Evolutionary conservation across 1,284 basidiomycete species (phyloP).

Genomic region (Irpex lacteus): DNA sequence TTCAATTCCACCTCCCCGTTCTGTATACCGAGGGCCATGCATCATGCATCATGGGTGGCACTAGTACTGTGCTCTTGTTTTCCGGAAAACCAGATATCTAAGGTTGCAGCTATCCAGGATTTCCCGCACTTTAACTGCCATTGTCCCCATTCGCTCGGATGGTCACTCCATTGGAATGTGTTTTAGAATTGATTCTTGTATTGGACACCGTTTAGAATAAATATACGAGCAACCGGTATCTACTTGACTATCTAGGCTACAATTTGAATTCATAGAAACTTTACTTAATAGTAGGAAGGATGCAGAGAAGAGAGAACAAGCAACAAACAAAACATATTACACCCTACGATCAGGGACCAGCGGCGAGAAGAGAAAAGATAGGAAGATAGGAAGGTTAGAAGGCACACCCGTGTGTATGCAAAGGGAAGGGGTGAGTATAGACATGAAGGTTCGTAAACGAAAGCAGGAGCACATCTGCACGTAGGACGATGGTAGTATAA

Average conservation of each 20-base stretch:
- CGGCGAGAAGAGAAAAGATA: not conserved
- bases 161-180: too few species aligned
- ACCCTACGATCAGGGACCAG: not conserved
- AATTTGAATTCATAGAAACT: slow-evolving; percentile 7
- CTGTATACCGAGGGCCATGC: too few species aligned
- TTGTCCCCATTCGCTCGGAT: too few species aligned
- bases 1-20: too few species aligned
- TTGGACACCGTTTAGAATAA: slow-evolving; percentile 2
- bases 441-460: slow-evolving; percentile 1
- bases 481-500: slow-evolving; percentile 15
- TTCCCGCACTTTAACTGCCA: too few species aligned
- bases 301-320: slow-evolving; percentile 1
- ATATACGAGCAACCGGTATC: slow-evolving; percentile 12
- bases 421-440: not conserved
- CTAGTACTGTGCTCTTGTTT: too few species aligned
- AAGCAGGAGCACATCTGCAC: not conserved
- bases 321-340: slow-evolving; percentile 6
- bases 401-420: not conserved
- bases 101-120: too few species aligned
- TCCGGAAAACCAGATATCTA: too few species aligned
- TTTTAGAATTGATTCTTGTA: not conserved
- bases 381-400: not conserved
- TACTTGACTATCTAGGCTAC: slow-evolving; percentile 18
- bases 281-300: not conserved
- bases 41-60: too few species aligned